Base-by-base conservation (phyloP, 495 filamentous ascomycete species). In the Chaetomium fimeti region DNA sequence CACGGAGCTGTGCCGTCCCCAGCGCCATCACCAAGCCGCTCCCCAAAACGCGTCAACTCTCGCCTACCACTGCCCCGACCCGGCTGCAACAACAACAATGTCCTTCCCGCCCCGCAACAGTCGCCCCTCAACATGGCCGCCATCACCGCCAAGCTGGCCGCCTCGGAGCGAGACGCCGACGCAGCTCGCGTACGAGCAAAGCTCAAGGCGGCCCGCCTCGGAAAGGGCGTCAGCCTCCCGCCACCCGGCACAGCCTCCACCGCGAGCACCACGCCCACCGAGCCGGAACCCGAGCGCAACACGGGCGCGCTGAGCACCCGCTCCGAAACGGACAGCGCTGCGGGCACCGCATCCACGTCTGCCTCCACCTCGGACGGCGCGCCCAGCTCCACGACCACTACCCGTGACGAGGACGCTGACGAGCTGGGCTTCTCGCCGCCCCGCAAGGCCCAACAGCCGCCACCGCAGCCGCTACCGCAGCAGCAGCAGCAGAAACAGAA, bases 161-260 rank as follows among this genome's bases (percentile, higher is more conserved):
- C 83, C 9, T 80, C 81, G 3, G 83, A 84, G 57, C 75, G 82
- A 54, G 82, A 85, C 45, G 83, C 83, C 12, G 82, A 84, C 62
- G 82, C 83, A 4, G 82, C 81, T 7, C 77, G 82, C 54, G 82
- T 84, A 0, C 73, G 82, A 18, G 83, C 83, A 5, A 85, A 85
- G 69, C 76, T 85, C 2, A 78, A 78, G 62, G 82, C 83, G 8
- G 78, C 78, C 18, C 65, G 77, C 7, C 66, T 57, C 27, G 68
- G 71, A 13, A 71, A 72, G 20, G 68, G 66, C 29, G 52, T 62
- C 40, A 64, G 62, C 29, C 51, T 72, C 36, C 60, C 68, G 0
- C 64, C 66, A 12, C 59, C 65, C 5, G 65, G 25, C 27, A 47
- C 45, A 40, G 15, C 60, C 32, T 9, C n/a, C 16, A 38, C 45